Conservation (phyloP, 192 early-diverging fungal genomes). For the Helicostylum pulchrum region DNA sequence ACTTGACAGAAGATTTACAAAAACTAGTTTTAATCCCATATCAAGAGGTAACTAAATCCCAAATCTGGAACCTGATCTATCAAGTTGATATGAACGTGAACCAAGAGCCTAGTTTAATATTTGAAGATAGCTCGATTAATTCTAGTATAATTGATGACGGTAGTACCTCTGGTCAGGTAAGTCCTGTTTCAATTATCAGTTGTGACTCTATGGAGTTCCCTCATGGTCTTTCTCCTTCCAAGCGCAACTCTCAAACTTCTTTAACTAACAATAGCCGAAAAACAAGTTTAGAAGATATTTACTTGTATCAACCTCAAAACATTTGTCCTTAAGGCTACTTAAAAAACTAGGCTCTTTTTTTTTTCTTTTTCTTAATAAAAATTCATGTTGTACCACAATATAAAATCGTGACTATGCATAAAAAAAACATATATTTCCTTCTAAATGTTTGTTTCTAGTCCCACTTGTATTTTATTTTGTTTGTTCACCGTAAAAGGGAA, state of each 20-base stretch:
- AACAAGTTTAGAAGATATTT: background rate
- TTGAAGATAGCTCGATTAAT: background rate
- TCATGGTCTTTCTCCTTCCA: slow-evolving; percentile 13
- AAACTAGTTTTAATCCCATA: slow-evolving; percentile 21
- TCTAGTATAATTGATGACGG: background rate
- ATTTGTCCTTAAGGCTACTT: no score
- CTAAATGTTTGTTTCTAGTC: no score
- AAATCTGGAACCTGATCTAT: slow-evolving; percentile 22
- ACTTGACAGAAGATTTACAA: background rate
- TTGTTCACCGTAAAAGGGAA: no score
- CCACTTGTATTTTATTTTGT: no score
- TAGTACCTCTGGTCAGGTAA: background rate
- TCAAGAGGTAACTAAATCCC: slow-evolving; percentile 3
- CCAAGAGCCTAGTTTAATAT: background rate
- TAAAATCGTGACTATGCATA: no score
- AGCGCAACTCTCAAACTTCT: slow-evolving; percentile 7
- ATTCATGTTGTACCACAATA: no score
- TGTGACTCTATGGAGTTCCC: slow-evolving; percentile 4
- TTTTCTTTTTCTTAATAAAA: no score
- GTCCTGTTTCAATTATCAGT: background rate
- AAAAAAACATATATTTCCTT: no score
- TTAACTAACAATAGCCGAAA: background rate
- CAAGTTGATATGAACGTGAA: background rate
- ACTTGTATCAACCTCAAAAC: no score
- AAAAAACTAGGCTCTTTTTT: no score